Evolutionary conservation across 2,329 filamentous ascomycete species (phyloP).

Genomic region (Camillea tinctor): DNA sequence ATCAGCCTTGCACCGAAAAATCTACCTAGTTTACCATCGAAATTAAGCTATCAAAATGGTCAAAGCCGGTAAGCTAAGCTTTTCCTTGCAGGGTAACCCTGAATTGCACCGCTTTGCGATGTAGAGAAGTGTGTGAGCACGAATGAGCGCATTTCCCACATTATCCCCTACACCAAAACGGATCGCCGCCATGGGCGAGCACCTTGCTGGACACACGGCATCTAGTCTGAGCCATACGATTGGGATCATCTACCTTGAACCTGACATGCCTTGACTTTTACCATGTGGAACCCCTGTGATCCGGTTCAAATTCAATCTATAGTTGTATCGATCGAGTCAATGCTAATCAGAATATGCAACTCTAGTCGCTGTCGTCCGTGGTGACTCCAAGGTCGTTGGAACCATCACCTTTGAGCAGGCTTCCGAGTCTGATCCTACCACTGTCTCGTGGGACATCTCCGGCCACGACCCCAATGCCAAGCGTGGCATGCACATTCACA

Average conservation of each 20-base stretch:
- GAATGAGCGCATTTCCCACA: conserved; percentile 58
- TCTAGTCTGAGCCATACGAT: conserved; percentile 10
- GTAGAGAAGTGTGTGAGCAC: conserved; percentile 42
- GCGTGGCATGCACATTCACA: conserved; percentile 98
- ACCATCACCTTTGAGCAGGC: conserved; percentile 95
- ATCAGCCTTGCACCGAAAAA: conserved; percentile 22
- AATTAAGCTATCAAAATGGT: conserved; percentile 79
- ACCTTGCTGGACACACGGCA: conserved; percentile 23
- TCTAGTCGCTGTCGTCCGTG: conserved; percentile 91
- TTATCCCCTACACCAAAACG: conserved; percentile 40
- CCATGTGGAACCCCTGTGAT: conserved; percentile 20
- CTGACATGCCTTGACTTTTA: conserved; percentile 6
- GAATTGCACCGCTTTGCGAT: conserved; percentile 24
- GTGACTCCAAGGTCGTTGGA: conserved; percentile 93
- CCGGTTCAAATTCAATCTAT: conserved; percentile 2
- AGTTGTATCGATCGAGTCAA: conserved; percentile 19
- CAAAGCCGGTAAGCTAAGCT: conserved; percentile 62
- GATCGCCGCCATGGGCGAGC: conserved; percentile 37
- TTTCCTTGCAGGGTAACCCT: conserved; percentile 20
- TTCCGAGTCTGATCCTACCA: conserved; percentile 78
- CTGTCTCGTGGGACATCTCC: conserved; percentile 85
- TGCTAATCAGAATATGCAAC: conserved; percentile 20
- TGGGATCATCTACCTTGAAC: conserved; percentile 8
- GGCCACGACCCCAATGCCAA: conserved; percentile 93
- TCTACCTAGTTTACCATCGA: conserved; percentile 11